phyloP scores from a whole-genome alignment of 2,329 filamentous ascomycete species.

The Verticillium tricorpus region DNA sequence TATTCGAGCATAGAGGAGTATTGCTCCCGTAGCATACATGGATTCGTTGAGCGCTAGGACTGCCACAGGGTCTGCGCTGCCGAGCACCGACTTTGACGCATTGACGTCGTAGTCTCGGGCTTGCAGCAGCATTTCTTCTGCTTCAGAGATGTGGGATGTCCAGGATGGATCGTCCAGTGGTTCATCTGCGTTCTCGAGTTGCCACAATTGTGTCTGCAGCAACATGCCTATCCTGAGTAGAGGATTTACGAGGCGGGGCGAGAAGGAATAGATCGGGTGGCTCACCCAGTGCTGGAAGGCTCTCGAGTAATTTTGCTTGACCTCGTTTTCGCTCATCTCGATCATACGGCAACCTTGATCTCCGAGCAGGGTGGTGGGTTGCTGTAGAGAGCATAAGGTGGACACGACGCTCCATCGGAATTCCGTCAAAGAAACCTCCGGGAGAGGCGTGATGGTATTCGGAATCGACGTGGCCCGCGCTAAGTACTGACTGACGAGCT shows the following conservation, averaged over 20 bases:
- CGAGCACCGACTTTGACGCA: conserved; percentile 1
- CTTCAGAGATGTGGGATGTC: conserved; percentile 2
- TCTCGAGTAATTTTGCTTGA: conserved; percentile 10
- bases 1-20: conserved; percentile 10
- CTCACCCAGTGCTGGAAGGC: conserved; percentile 12
- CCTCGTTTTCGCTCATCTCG: conserved; percentile 12
- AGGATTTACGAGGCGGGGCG: conserved; percentile 12
- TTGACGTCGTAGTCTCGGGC: conserved; percentile 10
- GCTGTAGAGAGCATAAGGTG: conserved; percentile 10
- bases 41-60: conserved; percentile 11
- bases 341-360: conserved; percentile 4
- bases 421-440: conserved; percentile 8
- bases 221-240: conserved; percentile 10
- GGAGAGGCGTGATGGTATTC: background rate
- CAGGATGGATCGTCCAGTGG: conserved; percentile 1
- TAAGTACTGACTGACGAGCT: conserved; percentile 5
- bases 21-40: conserved; percentile 11
- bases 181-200: background rate
- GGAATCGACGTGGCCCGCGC: background rate
- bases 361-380: conserved; percentile 1
- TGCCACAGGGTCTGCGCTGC: conserved; percentile 7
- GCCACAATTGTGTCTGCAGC: conserved; percentile 9
- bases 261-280: conserved; percentile 13
- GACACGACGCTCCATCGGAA: conserved; percentile 13
- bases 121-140: conserved; percentile 9